Conservation (phyloP, 164 flowering plant genomes). For the Berberis vulgaris region DNA sequence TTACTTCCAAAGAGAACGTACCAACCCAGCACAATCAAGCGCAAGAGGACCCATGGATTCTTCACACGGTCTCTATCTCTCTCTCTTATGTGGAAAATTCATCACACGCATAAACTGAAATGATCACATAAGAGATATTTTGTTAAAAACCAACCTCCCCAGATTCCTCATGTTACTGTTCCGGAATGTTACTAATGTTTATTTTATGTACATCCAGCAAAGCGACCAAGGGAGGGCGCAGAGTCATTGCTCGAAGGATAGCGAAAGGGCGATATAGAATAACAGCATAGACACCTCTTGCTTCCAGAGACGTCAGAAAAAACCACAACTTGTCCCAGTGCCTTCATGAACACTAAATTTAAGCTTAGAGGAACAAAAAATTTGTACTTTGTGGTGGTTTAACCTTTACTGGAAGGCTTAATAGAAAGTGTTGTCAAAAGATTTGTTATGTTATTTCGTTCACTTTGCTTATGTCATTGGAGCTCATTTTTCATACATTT, state of each 20-base stretch:
- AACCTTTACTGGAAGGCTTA: no score
- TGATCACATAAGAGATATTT: not conserved
- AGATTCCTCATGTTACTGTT: no score
- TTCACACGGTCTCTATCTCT: slow-evolving; percentile 44
- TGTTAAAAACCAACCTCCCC: not conserved
- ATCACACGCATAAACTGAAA: not conserved
- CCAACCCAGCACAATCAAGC: slow-evolving; percentile 60
- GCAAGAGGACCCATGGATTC: slow-evolving; percentile 65
- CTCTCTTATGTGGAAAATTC: not conserved
- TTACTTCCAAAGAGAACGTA: slow-evolving; percentile 52
- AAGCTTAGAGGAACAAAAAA: no score
- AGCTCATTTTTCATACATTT: no score
- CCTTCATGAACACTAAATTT: no score
- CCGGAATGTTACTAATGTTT: not conserved
- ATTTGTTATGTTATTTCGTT: no score
- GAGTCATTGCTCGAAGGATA: slow-evolving; percentile 11
- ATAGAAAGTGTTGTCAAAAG: no score
- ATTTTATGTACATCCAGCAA: slow-evolving; percentile 1
- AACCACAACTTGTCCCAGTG: no score
- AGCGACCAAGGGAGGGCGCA: slow-evolving; percentile 13
- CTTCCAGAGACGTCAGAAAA: no score
- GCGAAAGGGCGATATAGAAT: slow-evolving; percentile 10
- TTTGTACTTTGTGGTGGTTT: no score
- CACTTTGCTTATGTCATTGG: no score
- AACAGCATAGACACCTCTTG: not conserved